Percentiles rank a stretch among this genome's conserved stretches.
phyloP scores from a whole-genome alignment of 2,329 filamentous ascomycete genomes.

The Exophiala calicioides region DNA sequence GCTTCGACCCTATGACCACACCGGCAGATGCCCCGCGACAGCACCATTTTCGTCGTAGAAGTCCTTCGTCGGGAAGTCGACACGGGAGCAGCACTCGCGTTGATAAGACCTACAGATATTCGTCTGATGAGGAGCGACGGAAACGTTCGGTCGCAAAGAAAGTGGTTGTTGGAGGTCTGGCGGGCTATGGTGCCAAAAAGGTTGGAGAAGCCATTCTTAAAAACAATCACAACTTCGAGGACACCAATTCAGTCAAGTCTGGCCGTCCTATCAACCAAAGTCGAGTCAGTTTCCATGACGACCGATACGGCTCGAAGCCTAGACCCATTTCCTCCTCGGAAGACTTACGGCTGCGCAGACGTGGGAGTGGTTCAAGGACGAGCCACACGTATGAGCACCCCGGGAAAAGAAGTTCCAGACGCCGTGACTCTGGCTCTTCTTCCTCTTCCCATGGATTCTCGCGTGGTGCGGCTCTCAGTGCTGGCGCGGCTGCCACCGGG shows the following conservation, averaged over 20 bases:
- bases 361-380: conserved; percentile 33
- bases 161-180: conserved; percentile 54
- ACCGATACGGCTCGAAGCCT: conserved; percentile 36
- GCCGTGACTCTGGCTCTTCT: conserved; percentile 24
- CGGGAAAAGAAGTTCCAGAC: conserved; percentile 3
- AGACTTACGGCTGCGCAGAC: conserved; percentile 33
- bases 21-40: conserved; percentile 60
- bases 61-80: conserved; percentile 32
- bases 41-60: conserved; percentile 54
- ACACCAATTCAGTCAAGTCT: conserved; percentile 61
- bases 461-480: conserved; percentile 37
- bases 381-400: conserved; percentile 4
- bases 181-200: conserved; percentile 55
- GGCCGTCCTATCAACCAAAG: conserved; percentile 44
- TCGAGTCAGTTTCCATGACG: conserved; percentile 32
- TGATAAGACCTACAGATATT: conserved; percentile 62
- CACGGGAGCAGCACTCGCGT: conserved; percentile 49
- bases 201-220: conserved; percentile 57
- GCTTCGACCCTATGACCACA: conserved; percentile 62
- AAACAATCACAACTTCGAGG: conserved; percentile 57
- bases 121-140: conserved; percentile 50
- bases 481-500: conserved; percentile 39
- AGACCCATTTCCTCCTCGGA: conserved; percentile 49
- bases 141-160: conserved; percentile 51
- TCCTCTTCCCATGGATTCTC: conserved; percentile 13